phyloP scores from a whole-genome alignment of 768 basidiomycete genomes.

The Pulveroboletus sp. region DNA sequence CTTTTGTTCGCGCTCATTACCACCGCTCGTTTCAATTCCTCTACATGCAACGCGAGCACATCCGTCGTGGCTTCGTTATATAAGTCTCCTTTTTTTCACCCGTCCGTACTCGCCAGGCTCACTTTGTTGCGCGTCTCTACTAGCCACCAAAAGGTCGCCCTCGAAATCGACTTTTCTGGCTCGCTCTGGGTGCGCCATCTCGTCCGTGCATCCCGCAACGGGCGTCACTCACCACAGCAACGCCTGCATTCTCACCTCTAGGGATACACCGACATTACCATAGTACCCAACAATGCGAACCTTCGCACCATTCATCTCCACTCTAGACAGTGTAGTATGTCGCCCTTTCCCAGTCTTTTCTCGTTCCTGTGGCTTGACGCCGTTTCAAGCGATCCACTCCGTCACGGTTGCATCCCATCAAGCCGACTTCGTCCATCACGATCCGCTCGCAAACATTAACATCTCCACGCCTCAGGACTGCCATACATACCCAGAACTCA shows the following conservation, averaged over 20 bases:
- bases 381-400: slow-evolving; percentile 58
- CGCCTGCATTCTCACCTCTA: slow-evolving; percentile 27
- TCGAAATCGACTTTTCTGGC: slow-evolving; percentile 92
- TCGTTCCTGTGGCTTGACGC: slow-evolving; percentile 23
- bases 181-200: slow-evolving; percentile 66
- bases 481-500: slow-evolving; percentile 89
- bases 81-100: slow-evolving; percentile 54
- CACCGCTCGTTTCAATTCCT: neutral
- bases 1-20: neutral
- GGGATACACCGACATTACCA: slow-evolving; percentile 93
- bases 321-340: slow-evolving; percentile 83
- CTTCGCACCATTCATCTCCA: slow-evolving; percentile 86
- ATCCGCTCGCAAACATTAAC: slow-evolving; percentile 66
- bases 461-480: slow-evolving; percentile 73
- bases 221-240: slow-evolving; percentile 21
- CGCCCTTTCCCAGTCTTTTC: slow-evolving; percentile 1
- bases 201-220: slow-evolving; percentile 16
- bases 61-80: slow-evolving; percentile 84
- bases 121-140: slow-evolving; percentile 59
- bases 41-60: slow-evolving; percentile 69
- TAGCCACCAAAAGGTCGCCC: slow-evolving; percentile 94
- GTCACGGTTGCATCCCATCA: slow-evolving; percentile 70
- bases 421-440: slow-evolving; percentile 77
- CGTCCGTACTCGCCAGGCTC: slow-evolving; percentile 32
- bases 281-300: slow-evolving; percentile 76